Conservation (phyloP, 345 rosid genomes). For the Kandelia obovata region DNA sequence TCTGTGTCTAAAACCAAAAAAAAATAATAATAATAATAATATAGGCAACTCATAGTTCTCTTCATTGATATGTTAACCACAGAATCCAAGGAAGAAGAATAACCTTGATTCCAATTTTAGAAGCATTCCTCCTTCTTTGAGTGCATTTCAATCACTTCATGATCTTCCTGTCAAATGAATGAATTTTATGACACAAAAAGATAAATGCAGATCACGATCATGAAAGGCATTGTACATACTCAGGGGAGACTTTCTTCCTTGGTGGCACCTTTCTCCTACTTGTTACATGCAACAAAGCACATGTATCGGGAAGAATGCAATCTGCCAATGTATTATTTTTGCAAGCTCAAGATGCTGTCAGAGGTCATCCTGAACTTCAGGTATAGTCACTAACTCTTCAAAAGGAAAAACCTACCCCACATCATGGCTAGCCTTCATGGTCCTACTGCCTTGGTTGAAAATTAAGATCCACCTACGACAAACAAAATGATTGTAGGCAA, state of each 20-base stretch:
- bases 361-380: slow-evolving; percentile 31
- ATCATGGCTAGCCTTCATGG: slow-evolving; percentile 38
- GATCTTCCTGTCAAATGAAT: slow-evolving; percentile 48
- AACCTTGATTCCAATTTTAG: slow-evolving; percentile 60
- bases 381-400: slow-evolving; percentile 48
- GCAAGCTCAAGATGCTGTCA: slow-evolving; percentile 38
- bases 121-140: slow-evolving; percentile 62
- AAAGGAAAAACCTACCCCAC: slow-evolving; percentile 67
- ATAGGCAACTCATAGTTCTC: background rate
- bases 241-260: slow-evolving; percentile 44
- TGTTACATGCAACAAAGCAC: slow-evolving; percentile 68
- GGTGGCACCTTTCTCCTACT: slow-evolving; percentile 63
- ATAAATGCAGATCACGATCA: slow-evolving; percentile 13
- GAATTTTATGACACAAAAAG: slow-evolving; percentile 19
- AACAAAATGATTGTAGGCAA: slow-evolving; percentile 13
- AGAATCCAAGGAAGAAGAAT: slow-evolving; percentile 12
- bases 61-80: background rate
- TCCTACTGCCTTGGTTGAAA: slow-evolving; percentile 40
- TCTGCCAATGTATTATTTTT: slow-evolving; percentile 32
- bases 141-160: slow-evolving; percentile 41
- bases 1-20: slow-evolving; percentile 33
- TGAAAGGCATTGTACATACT: slow-evolving; percentile 49
- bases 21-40: background rate
- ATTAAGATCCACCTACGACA: slow-evolving; percentile 41
- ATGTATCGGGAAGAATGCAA: slow-evolving; percentile 61